Evolutionary conservation across 768 basidiomycete species (phyloP).

Genomic region (Tylopilus vinaceipallidus): DNA sequence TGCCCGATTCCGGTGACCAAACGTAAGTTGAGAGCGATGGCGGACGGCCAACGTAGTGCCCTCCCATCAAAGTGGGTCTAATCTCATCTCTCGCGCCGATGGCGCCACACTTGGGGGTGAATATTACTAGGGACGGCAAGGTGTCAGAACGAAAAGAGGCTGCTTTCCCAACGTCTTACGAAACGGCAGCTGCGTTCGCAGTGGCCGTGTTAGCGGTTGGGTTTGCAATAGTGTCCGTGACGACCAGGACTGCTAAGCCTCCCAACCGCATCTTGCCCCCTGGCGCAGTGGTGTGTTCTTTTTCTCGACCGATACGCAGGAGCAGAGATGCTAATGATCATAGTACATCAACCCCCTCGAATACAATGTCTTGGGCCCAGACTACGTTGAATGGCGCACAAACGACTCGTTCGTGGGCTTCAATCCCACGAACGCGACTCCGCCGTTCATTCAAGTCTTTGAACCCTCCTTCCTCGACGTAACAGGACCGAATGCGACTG

Average conservation of each 20-base stretch:
- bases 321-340: not conserved
- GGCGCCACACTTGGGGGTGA: not conserved
- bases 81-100: no score
- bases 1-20: not conserved
- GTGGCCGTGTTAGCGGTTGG: constrained; percentile 7
- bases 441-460: constrained; percentile 60
- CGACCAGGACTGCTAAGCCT: not conserved
- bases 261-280: constrained; percentile 11
- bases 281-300: constrained; percentile 27
- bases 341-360: constrained; percentile 52
- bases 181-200: not conserved
- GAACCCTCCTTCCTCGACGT: constrained; percentile 54
- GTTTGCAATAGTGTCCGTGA: not conserved
- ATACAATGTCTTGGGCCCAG: constrained; percentile 52
- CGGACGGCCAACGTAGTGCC: not conserved
- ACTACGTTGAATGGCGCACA: constrained; percentile 37
- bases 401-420: constrained; percentile 44
- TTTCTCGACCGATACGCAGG: not conserved
- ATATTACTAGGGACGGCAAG: not conserved
- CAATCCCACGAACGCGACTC: constrained; percentile 59
- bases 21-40: not conserved
- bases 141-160: not conserved
- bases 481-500: constrained; percentile 55
- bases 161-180: not conserved
- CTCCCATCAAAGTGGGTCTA: not conserved